Evolutionary conservation across 768 basidiomycete genomes (phyloP).

Genomic region (Austroboletus festivus): DNA sequence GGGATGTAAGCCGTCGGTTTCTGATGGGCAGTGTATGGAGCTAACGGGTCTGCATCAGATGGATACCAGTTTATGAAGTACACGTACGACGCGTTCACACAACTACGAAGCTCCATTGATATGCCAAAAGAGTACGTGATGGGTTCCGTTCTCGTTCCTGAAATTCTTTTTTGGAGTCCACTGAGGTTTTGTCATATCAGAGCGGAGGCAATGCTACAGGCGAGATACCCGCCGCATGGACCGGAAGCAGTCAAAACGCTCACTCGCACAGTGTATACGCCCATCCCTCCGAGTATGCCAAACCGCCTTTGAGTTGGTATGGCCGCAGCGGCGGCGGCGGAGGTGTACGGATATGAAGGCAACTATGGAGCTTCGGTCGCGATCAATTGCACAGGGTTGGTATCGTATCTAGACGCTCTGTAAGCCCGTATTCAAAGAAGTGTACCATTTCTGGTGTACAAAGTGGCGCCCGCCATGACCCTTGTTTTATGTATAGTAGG

Average conservation of each 20-base stretch:
- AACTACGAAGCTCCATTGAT: slow-evolving; percentile 47
- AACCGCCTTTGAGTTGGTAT: neutral
- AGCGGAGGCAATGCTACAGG: slow-evolving; percentile 19
- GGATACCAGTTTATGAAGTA: slow-evolving; percentile 52
- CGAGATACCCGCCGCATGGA: slow-evolving; percentile 25
- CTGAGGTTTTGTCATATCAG: slow-evolving; percentile 11
- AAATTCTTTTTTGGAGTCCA: neutral
- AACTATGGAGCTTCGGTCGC: too few relatives aligned
- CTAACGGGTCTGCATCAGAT: slow-evolving; percentile 34
- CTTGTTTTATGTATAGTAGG: too few relatives aligned
- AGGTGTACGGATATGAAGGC: too few relatives aligned
- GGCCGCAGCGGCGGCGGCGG: too few relatives aligned
- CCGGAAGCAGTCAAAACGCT: slow-evolving; percentile 17
- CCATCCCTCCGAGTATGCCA: slow-evolving; percentile 17
- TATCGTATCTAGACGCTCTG: too few relatives aligned
- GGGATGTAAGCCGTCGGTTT: slow-evolving; percentile 47
- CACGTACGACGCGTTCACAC: slow-evolving; percentile 55
- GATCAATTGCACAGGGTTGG: too few relatives aligned
- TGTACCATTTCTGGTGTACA: too few relatives aligned
- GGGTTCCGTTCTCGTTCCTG: neutral
- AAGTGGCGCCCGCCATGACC: too few relatives aligned
- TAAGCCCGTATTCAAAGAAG: too few relatives aligned
- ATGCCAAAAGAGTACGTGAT: slow-evolving; percentile 53
- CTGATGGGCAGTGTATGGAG: neutral
- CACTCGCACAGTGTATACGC: neutral